Percentiles rank a stretch among this genome's conserved stretches.
phyloP scores from a whole-genome alignment of 1,139 yeast genomes.

The Sugiyamaella paludigena region DNA sequence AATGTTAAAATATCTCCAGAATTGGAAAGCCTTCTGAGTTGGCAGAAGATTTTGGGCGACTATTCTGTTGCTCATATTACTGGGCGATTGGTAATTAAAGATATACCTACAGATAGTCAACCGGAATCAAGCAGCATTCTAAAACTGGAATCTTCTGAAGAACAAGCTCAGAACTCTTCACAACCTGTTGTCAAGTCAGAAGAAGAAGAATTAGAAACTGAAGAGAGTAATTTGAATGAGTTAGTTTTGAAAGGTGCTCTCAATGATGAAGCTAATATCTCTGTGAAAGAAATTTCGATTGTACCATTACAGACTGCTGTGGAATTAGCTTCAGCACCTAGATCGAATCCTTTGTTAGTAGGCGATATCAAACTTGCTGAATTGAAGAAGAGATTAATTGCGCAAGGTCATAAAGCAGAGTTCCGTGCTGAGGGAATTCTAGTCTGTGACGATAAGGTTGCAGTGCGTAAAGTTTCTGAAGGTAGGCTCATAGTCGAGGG shows the following conservation, averaged over 20 bases:
- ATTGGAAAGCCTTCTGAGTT: slow-evolving; percentile 59
- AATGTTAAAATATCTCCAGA: slow-evolving; percentile 70
- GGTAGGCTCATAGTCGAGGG: slow-evolving; percentile 89
- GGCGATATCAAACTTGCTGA: slow-evolving; percentile 90
- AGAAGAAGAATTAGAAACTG: slow-evolving; percentile 13
- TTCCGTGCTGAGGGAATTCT: slow-evolving; percentile 91
- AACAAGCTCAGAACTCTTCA: no score
- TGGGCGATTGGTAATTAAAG: slow-evolving; percentile 61
- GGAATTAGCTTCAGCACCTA: slow-evolving; percentile 36
- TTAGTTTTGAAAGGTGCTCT: slow-evolving; percentile 3
- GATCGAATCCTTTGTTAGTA: slow-evolving; percentile 56
- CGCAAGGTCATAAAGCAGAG: slow-evolving; percentile 69
- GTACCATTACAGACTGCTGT: slow-evolving; percentile 32
- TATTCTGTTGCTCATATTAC: slow-evolving; percentile 78
- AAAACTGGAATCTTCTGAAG: no score
- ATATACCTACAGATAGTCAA: not conserved
- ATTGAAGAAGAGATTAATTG: slow-evolving; percentile 60
- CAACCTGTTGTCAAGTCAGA: not conserved
- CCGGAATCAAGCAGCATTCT: no score
- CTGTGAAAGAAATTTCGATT: slow-evolving; percentile 22
- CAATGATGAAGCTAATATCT: not conserved
- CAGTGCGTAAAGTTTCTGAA: slow-evolving; percentile 73
- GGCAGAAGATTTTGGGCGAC: slow-evolving; percentile 85
- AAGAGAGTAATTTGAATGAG: not conserved
- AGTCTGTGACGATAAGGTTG: slow-evolving; percentile 75